Conservation (phyloP, 306 rosid species). For the Cotoneaster glaucophyllus region DNA sequence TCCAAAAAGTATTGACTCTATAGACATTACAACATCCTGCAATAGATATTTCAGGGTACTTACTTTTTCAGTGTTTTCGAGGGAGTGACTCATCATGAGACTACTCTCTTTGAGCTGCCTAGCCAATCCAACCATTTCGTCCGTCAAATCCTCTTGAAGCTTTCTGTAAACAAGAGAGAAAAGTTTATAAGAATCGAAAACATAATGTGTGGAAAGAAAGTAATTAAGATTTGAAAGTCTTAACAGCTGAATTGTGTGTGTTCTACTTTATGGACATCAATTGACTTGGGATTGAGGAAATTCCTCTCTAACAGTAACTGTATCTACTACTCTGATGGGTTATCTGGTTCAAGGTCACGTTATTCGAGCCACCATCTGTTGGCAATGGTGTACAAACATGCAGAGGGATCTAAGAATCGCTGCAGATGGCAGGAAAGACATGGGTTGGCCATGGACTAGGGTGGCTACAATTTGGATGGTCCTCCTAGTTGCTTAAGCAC, state of each 20-base stretch:
- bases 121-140: slow-evolving; percentile 92
- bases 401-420: not conserved
- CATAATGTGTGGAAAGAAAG: not conserved
- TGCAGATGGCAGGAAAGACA: not conserved
- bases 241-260: not conserved
- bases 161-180: slow-evolving; percentile 31
- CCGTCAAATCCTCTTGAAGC: slow-evolving; percentile 94
- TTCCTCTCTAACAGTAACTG: not conserved
- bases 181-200: not conserved
- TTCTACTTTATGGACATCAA: not conserved
- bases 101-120: slow-evolving; percentile 90
- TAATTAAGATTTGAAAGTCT: not conserved
- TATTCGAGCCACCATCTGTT: not conserved
- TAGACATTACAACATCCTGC: not conserved
- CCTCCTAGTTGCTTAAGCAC: not conserved
- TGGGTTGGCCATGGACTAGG: not conserved
- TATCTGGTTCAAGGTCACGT: not conserved
- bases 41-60: not conserved
- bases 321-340: not conserved
- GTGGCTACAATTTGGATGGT: not conserved
- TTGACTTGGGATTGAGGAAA: not conserved
- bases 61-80: slow-evolving; percentile 79
- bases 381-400: not conserved
- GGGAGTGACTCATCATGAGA: slow-evolving; percentile 67
- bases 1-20: not conserved